These are phyloP conservation scores for Hura crepitans DNA, from an alignment of 441 rosid species.

Conservation along the genomic window DNA sequence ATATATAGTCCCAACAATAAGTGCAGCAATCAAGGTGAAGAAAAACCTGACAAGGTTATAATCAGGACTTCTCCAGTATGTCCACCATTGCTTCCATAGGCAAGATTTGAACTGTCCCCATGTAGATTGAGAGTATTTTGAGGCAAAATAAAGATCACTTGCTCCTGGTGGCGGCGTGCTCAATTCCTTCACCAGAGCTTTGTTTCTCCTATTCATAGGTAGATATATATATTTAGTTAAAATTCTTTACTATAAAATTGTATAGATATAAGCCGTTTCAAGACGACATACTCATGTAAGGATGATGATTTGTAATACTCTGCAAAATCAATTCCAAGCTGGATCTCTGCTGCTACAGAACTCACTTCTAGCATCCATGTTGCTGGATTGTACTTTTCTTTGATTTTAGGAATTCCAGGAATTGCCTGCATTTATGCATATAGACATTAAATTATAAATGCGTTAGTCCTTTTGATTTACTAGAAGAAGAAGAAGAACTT, in stretches of 20 bases:
- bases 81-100: conserved; percentile 89
- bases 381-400: conserved; percentile 74
- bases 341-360: conserved; percentile 44
- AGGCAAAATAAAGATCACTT: conserved; percentile 55
- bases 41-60: conserved; percentile 71
- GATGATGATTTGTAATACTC: conserved; percentile 57
- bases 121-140: conserved; percentile 50
- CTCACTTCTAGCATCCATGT: conserved; percentile 92
- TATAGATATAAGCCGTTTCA: neutral
- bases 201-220: conserved; percentile 52
- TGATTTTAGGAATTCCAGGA: conserved; percentile 56
- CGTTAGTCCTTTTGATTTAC: neutral
- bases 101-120: conserved; percentile 90
- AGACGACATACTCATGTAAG: conserved; percentile 49
- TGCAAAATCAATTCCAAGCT: conserved; percentile 57
- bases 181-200: conserved; percentile 59
- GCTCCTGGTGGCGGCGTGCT: conserved; percentile 64
- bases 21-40: conserved; percentile 61
- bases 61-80: conserved; percentile 96
- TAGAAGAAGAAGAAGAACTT: neutral
- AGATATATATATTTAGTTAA: neutral
- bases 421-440: conserved; percentile 37
- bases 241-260: neutral
- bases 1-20: conserved; percentile 62
- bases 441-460: neutral